phyloP scores from a whole-genome alignment of 768 basidiomycete genomes.

The Tubosaeta sp. region DNA sequence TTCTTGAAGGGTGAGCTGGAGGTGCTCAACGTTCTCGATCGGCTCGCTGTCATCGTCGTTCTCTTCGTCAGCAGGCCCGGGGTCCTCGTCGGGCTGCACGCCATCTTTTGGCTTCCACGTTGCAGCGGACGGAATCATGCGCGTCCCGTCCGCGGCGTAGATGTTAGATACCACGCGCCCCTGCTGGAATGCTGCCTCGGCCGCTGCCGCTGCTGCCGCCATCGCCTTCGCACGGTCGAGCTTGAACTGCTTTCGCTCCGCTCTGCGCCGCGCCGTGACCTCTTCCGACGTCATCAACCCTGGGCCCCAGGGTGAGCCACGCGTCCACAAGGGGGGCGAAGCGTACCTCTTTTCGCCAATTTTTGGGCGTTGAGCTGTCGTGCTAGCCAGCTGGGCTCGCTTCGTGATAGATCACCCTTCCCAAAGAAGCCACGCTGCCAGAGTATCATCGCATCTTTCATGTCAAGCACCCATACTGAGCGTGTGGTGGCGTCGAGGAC shows the following conservation, averaged over 20 bases:
- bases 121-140: constrained; percentile 67
- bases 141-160: constrained; percentile 45
- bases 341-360: constrained; percentile 54
- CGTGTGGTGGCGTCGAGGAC: constrained; percentile 72
- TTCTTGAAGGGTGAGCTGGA: constrained; percentile 86
- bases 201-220: constrained; percentile 74
- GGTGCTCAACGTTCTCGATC: constrained; percentile 77
- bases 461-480: constrained; percentile 81
- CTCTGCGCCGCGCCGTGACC: constrained; percentile 79
- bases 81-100: constrained; percentile 14
- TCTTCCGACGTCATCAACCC: constrained; percentile 76
- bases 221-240: constrained; percentile 86
- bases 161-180: constrained; percentile 61
- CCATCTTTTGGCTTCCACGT: constrained; percentile 62
- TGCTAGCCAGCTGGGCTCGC: constrained; percentile 91
- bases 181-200: constrained; percentile 71
- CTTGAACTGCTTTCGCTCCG: constrained; percentile 91
- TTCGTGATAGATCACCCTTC: constrained; percentile 90
- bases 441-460: constrained; percentile 59
- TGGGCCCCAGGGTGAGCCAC: neutral
- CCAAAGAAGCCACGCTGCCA: constrained; percentile 97
- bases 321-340: neutral
- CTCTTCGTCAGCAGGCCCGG: constrained; percentile 17
- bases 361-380: constrained; percentile 63
- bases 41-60: constrained; percentile 45